phyloP scores from a whole-genome alignment of 371 early-diverging fungal species.

The Mortierella sp. region DNA sequence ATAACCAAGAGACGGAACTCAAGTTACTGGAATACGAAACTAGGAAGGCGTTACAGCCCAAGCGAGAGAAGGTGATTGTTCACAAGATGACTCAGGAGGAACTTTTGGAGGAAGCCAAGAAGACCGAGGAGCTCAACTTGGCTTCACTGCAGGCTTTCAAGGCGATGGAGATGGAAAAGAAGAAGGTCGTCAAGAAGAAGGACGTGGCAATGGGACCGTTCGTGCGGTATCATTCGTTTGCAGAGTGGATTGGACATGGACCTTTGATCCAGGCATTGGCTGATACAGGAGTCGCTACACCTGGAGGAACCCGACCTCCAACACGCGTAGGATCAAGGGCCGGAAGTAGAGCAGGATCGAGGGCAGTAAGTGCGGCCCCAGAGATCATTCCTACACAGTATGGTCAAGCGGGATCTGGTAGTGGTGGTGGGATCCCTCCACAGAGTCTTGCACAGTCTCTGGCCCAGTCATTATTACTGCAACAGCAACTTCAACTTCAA shows the following conservation, averaged over 20 bases:
- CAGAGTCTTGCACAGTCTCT: slow-evolving; percentile 49
- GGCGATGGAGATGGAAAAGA: slow-evolving; percentile 68
- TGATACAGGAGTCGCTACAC: slow-evolving; percentile 40
- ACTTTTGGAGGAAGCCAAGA: slow-evolving; percentile 69
- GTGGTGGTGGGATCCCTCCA: slow-evolving; percentile 42
- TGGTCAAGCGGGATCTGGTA: slow-evolving; percentile 15
- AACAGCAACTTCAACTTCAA: slow-evolving; percentile 30
- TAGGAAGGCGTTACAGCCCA: slow-evolving; percentile 63
- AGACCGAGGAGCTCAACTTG: slow-evolving; percentile 70
- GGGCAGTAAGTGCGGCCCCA: slow-evolving; percentile 38
- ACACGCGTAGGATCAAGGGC: slow-evolving; percentile 41
- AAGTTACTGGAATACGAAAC: slow-evolving; percentile 66
- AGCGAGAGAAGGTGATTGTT: slow-evolving; percentile 62
- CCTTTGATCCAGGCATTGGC: slow-evolving; percentile 56
- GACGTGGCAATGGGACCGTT: slow-evolving; percentile 63
- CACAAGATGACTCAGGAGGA: slow-evolving; percentile 72
- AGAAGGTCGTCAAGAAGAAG: slow-evolving; percentile 66
- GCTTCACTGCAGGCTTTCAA: slow-evolving; percentile 71
- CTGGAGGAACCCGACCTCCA: slow-evolving; percentile 38
- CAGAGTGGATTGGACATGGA: slow-evolving; percentile 63
- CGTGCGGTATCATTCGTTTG: slow-evolving; percentile 69
- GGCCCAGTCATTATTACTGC: slow-evolving; percentile 38
- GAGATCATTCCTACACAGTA: slow-evolving; percentile 28
- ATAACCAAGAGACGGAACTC: slow-evolving; percentile 67
- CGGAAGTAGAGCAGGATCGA: slow-evolving; percentile 26